phyloP scores from a whole-genome alignment of 176 grass and related monocot species.

The Juncus effusus region DNA sequence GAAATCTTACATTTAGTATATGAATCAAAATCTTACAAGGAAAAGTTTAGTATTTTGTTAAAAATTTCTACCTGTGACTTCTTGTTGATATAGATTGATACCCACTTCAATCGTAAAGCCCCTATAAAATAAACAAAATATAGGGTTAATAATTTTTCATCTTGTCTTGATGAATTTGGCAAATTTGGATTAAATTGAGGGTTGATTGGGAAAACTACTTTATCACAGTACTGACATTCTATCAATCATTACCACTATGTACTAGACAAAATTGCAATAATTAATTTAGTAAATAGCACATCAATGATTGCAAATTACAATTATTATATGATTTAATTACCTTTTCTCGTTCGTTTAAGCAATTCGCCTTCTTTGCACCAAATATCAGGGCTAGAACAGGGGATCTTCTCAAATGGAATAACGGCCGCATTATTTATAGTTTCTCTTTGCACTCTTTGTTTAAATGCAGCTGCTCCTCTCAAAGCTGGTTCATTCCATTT shows the following conservation, averaged over 20 bases:
- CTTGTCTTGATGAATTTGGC: background rate
- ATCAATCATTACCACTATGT: too few species aligned
- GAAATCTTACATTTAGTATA: conserved; percentile 2
- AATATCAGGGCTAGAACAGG: conserved; percentile 66
- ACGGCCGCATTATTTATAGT: conserved; percentile 61
- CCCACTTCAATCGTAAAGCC: conserved; percentile 50
- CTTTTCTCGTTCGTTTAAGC: conserved; percentile 81
- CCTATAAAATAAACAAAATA: conserved; percentile 41
- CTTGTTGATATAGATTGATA: conserved; percentile 85
- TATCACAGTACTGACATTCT: too few species aligned
- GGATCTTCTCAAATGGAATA: conserved; percentile 75
- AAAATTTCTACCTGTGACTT: conserved; percentile 59
- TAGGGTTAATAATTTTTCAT: background rate
- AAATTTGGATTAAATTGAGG: conserved; percentile 13
- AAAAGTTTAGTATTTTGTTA: background rate
- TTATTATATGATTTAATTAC: conserved; percentile 25
- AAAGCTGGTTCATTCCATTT: conserved; percentile 42
- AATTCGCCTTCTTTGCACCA: conserved; percentile 98
- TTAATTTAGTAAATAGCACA: too few species aligned
- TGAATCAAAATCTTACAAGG: conserved; percentile 18
- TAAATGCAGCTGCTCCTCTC: conserved; percentile 76
- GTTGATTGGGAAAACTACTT: too few species aligned
- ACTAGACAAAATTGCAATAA: too few species aligned
- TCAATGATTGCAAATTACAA: too few species aligned
- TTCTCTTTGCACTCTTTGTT: conserved; percentile 65